Evolutionary conservation across 2,329 filamentous ascomycete species (phyloP).

Genomic region (Colletotrichum eleusines): DNA sequence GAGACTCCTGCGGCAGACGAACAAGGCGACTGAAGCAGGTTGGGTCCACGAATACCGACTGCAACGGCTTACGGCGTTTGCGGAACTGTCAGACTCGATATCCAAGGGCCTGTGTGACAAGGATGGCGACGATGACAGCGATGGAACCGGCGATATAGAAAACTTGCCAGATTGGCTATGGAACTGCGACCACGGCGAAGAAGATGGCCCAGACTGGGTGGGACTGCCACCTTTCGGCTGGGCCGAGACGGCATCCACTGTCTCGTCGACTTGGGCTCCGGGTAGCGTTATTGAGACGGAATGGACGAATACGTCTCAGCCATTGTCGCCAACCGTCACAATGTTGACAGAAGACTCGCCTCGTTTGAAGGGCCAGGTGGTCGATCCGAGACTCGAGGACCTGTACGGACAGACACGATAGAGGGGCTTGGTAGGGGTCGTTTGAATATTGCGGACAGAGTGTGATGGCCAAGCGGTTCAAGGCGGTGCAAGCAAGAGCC

Average conservation of each 20-base stretch:
- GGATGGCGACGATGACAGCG: conserved; percentile 32
- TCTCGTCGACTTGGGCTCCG: conserved; percentile 5
- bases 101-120: conserved; percentile 14
- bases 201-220: conserved; percentile 20
- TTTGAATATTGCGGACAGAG: too few species aligned
- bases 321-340: conserved; percentile 17
- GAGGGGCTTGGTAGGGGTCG: background rate
- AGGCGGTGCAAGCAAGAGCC: background rate
- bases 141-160: conserved; percentile 17
- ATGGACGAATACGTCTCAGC: conserved; percentile 32
- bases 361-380: background rate
- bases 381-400: conserved; percentile 23
- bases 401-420: conserved; percentile 15
- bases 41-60: conserved; percentile 48
- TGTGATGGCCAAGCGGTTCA: background rate
- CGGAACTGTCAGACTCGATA: conserved; percentile 44
- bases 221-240: conserved; percentile 24
- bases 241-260: conserved; percentile 18
- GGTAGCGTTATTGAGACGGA: background rate
- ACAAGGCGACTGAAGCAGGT: conserved; percentile 44
- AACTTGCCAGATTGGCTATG: conserved; percentile 41
- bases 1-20: conserved; percentile 45
- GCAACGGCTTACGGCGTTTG: conserved; percentile 48
- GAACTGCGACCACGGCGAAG: conserved; percentile 31
- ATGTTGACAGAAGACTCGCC: conserved; percentile 29